Percentiles rank a stretch among this genome's conserved stretches.
These are phyloP conservation scores for Aureobasidium mangrovei DNA, from an alignment of 2,329 filamentous ascomycete species.

Conservation along the genomic window DNA sequence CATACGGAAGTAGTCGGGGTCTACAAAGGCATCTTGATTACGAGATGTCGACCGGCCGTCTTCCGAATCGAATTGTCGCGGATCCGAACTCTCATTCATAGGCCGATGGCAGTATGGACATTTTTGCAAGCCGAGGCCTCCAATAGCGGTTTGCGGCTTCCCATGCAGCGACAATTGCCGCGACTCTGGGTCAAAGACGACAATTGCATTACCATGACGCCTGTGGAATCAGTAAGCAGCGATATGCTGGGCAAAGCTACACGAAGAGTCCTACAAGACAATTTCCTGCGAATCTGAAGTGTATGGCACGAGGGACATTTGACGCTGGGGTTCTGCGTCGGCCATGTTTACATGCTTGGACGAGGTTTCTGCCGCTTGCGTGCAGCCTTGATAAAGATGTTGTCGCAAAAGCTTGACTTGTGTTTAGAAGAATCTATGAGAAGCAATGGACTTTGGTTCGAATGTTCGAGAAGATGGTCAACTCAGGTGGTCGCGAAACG, in stretches of 20 bases:
- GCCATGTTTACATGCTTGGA: constrained; percentile 14
- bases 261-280: constrained; percentile 56
- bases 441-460: too few species aligned
- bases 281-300: constrained; percentile 63
- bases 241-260: neutral
- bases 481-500: too few species aligned
- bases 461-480: too few species aligned
- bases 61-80: constrained; percentile 16
- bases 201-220: constrained; percentile 84
- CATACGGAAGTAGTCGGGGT: constrained; percentile 93
- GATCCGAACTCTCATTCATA: constrained; percentile 41
- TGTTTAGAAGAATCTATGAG: too few species aligned
- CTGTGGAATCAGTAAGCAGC: constrained; percentile 38
- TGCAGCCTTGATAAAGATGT: neutral
- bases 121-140: constrained; percentile 43
- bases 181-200: constrained; percentile 79
- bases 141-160: constrained; percentile 46
- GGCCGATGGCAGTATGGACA: constrained; percentile 90
- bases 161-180: constrained; percentile 75
- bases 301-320: constrained; percentile 71
- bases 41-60: constrained; percentile 26
- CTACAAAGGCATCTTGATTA: constrained; percentile 58
- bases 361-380: neutral
- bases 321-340: constrained; percentile 22
- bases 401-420: neutral